Evolutionary conservation across 192 early-diverging fungal genomes (phyloP), one percentile per base, ranked within the genome.

Genomic region (Backusella mclennaniae): DNA sequence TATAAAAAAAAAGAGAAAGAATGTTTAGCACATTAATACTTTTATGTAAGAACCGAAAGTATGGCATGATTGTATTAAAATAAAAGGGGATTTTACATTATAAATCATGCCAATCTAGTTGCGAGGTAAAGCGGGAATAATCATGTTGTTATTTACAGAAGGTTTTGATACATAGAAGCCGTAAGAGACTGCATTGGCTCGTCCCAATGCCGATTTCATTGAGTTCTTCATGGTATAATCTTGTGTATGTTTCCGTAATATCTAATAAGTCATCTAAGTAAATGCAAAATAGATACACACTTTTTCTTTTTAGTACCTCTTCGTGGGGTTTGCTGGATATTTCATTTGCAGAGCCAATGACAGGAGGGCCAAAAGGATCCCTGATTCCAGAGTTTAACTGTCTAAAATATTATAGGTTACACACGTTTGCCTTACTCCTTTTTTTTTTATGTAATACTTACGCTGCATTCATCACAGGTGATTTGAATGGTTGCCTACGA

Each of bases 71-170:
- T 63, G 8, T 63, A 31, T 29, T 26, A 29, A 23, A 63, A 63
- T 39, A 29, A 63, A 21, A 63, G 56, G 56, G 26, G 56, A 63
- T 29, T 14, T 63, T 29, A 26, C 56, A 29, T 29, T 63, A 63
- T n/a, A 49, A n/a, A 63, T 63, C 56, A 63, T 63, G 56, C 56
- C 56, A 29, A 63, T 36, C 31, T 68, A 68, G 19, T 72, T 72
- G 17, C 69, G 31, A 38, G 76, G 76, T 12, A 77, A 26, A n/a
- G 69, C 68, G 23, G 76, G 76, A 35, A 77, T 59, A 41, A 77
- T 53, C 35, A 71, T 71, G 14, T 77, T 77, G 52, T 77, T 77
- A 70, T 71, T 77, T 69, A 63, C 71, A 35, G 76, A 77, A 14
- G 53, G 23, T 23, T 59, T 69, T 52, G 49, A 49, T 56, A 53